Evolutionary conservation across 352 stramenopile species (phyloP), one percentile per base, ranked within the genome.

Genomic region (Pythium volutum): DNA sequence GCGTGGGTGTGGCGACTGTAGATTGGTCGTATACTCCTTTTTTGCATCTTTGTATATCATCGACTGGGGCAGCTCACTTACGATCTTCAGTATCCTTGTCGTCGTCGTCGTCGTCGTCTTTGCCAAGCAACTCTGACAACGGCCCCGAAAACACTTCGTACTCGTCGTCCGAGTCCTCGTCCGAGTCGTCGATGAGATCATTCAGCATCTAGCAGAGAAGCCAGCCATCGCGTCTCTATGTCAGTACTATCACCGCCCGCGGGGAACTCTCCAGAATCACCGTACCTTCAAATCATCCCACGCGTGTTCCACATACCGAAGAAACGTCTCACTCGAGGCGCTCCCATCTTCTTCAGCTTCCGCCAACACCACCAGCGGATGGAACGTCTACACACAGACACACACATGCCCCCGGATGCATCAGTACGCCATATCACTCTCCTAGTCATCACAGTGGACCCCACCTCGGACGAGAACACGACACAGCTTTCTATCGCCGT

Each of bases 281-380:
- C 58, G 26, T 41, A 87, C 77, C 72, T 86, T 84, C 71, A 76
- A 78, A 48, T 88, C 81, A 27, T 79, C 72, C 81, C 81, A 88
- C 22, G 71, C 71, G 26, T 87, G 69, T 31, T 91, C 81, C 6
- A 91, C 65, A 59, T 87, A 88, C 9, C 69, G 69, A 3, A 89
- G 50, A 33, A 91, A 82, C 47, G 67, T 70, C 29, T 85, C 75
- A 27, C 87, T 70, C 48, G 76, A 78, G 53, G 88, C 77, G 6
- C 70, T 79, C 26, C 74, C 75, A 18, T 78, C 55, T 10, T 80
- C 65, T 39, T 87, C 73, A 10, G 74, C 63, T 36, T 84, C 75
- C 1, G 75, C 67, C 15, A 82, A 27, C 54, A 79, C 64, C 20
- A 92, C 55, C 12, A 92, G 58, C 31, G 74, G 62, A 29, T 77